Evolutionary conservation across 306 rosid species (phyloP), one percentile per base, ranked within the genome.

Genomic region (Cyclanthera cordifolia): DNA sequence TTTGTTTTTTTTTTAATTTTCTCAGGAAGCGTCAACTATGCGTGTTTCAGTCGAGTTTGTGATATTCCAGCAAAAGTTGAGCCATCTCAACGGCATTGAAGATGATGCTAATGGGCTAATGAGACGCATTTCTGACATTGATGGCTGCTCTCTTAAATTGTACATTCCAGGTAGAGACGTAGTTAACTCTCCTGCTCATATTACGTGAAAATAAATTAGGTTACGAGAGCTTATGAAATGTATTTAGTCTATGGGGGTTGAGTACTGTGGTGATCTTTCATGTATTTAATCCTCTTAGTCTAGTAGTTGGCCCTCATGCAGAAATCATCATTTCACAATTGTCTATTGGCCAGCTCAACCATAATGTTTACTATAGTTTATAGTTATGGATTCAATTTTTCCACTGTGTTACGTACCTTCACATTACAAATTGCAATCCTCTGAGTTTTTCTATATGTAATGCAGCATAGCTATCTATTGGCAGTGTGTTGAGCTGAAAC

Each of bases 21-120:
- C 37, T 17, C 76, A 89, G 96, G 88, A 84, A 70, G 96, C 87
- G 8, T 90, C 84, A 9, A 89, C 79, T 50, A 79, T 61, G 81
- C 83, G 90, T 71, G 85, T 86, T 79, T 81, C 90, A 8, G 88
- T 89, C 51, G 84, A 89, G 76, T 86, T 89, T 78, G 83, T 83
- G 45, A 76, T 84, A 55, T 79, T 89, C 82, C 85, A 89, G 80
- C 87, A 71, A 52, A 84, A 78, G 64, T 86, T 90, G 39, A 72
- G 81, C 45, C 93, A 89, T 78, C 80, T 88, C 72, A 78, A 49
- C 30, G 79, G 78, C 64, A 51, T 48, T 1, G 83, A 82, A 37
- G 84, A 76, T 80, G 82, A 53, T 79, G 46, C 83, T 25, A 79
- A 79, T 72, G 82, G 69, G 72, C 85, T 86, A 28, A 74, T 78